Evolutionary conservation across 352 stramenopile species (phyloP).

Genomic region (Phytopythium sindhum): DNA sequence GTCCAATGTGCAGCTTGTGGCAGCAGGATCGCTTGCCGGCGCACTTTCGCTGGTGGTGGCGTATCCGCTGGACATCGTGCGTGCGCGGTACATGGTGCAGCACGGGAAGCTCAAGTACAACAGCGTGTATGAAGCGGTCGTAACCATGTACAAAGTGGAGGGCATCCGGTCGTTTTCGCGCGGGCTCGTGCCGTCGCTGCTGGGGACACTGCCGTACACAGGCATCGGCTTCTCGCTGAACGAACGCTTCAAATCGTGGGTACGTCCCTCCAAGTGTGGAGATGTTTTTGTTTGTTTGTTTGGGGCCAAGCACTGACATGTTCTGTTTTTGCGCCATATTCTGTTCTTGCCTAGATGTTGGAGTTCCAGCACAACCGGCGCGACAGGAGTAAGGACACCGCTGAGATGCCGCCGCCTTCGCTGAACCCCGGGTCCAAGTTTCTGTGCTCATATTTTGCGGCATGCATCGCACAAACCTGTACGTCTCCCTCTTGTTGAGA

Average conservation of each 20-base stretch:
- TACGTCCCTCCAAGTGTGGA: conserved; percentile 15
- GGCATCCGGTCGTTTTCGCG: conserved; percentile 63
- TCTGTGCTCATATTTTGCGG: conserved; percentile 78
- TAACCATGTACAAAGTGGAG: conserved; percentile 75
- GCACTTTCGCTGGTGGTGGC: conserved; percentile 67
- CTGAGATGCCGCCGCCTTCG: conserved; percentile 20
- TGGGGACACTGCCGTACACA: conserved; percentile 84
- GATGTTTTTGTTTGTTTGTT: not conserved
- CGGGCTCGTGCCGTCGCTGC: conserved; percentile 68
- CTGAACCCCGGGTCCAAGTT: conserved; percentile 81
- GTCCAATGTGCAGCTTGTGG: conserved; percentile 71
- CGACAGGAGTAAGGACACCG: conserved; percentile 15
- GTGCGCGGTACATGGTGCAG: conserved; percentile 85
- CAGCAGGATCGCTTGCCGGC: conserved; percentile 66
- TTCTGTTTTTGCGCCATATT: not conserved
- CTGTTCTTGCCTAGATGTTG: conserved; percentile 24
- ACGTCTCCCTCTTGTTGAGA: conserved; percentile 5
- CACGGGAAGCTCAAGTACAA: conserved; percentile 75
- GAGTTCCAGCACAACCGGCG: conserved; percentile 42
- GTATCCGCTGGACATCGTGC: conserved; percentile 82
- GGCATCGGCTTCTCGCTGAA: conserved; percentile 85
- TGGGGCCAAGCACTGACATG: not conserved
- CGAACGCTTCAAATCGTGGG: conserved; percentile 78
- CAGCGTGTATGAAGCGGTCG: conserved; percentile 63
- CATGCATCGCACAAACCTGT: conserved; percentile 84